Evolutionary conservation across 768 basidiomycete genomes (phyloP).

Genomic region (Leucosporidium scottii): DNA sequence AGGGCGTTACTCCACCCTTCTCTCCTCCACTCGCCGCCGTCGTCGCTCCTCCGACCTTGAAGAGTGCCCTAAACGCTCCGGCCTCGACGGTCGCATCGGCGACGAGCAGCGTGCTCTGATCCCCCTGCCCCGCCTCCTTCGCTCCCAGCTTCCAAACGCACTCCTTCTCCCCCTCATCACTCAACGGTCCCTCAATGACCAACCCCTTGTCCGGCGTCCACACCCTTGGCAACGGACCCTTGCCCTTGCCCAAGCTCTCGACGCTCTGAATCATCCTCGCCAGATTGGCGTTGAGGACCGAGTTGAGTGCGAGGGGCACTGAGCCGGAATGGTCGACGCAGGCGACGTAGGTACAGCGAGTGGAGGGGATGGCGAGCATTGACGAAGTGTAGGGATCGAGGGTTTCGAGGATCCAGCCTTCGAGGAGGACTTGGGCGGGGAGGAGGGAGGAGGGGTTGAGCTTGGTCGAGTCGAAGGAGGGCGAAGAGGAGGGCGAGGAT

Average conservation of each 20-base stretch:
- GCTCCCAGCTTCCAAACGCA: slow-evolving; percentile 35
- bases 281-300: slow-evolving; percentile 71
- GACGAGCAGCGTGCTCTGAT: background rate
- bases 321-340: slow-evolving; percentile 81
- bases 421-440: slow-evolving; percentile 72
- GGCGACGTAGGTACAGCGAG: slow-evolving; percentile 73
- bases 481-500: background rate
- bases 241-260: slow-evolving; percentile 63
- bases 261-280: slow-evolving; percentile 65
- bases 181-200: slow-evolving; percentile 33
- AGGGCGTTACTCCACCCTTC: background rate
- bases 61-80: slow-evolving; percentile 14
- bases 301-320: slow-evolving; percentile 75
- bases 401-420: slow-evolving; percentile 94
- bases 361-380: slow-evolving; percentile 89
- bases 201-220: slow-evolving; percentile 60
- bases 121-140: background rate
- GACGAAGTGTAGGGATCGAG: slow-evolving; percentile 91
- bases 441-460: slow-evolving; percentile 71
- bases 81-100: slow-evolving; percentile 13
- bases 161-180: slow-evolving; percentile 31
- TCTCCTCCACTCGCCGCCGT: too few relatives aligned
- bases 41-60: slow-evolving; percentile 5
- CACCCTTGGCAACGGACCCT: slow-evolving; percentile 59
- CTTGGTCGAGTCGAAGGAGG: slow-evolving; percentile 47